A percentile compares a stretch with the other conserved stretches of the same genome.
Evolutionary conservation across 208 protist genomes (phyloP).

Genomic region (Phytomonas sp.): DNA sequence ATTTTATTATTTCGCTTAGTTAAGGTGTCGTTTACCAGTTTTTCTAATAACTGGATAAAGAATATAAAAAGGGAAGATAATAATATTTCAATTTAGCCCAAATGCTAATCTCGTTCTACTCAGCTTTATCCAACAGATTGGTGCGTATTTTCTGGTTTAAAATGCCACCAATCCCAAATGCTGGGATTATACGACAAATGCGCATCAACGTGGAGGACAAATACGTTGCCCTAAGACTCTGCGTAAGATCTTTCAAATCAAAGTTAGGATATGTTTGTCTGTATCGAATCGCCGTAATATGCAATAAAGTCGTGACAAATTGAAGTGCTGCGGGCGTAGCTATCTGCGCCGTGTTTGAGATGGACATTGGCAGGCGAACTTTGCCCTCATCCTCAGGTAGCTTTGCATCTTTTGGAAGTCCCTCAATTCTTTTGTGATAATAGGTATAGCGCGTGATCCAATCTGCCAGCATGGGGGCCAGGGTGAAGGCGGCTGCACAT

Average conservation of each 20-base stretch:
- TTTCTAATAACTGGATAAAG: not conserved
- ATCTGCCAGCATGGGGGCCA: slow-evolving; percentile 62
- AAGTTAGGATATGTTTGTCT: slow-evolving; percentile 82
- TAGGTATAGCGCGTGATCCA: slow-evolving; percentile 58
- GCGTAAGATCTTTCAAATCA: slow-evolving; percentile 34
- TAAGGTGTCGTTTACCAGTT: not conserved
- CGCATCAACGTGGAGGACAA: slow-evolving; percentile 62
- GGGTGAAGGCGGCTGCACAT: slow-evolving; percentile 69
- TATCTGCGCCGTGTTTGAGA: slow-evolving; percentile 59
- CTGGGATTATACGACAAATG: slow-evolving; percentile 74
- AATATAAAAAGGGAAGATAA: not conserved
- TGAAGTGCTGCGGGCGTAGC: slow-evolving; percentile 66
- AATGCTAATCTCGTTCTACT: slow-evolving; percentile 21
- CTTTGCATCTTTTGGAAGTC: slow-evolving; percentile 20
- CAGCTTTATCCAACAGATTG: slow-evolving; percentile 55
- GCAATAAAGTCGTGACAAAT: slow-evolving; percentile 73
- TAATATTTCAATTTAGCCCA: slow-evolving; percentile 1
- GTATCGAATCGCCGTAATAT: slow-evolving; percentile 83
- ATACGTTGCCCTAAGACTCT: slow-evolving; percentile 65
- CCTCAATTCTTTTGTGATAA: slow-evolving; percentile 34
- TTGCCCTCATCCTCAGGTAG: slow-evolving; percentile 55
- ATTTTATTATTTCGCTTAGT: not conserved
- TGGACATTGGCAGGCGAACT: slow-evolving; percentile 40
- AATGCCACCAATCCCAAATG: slow-evolving; percentile 80
- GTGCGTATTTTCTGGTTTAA: slow-evolving; percentile 73